A percentile compares a stretch with the other conserved stretches of the same genome.
Evolutionary conservation across 768 basidiomycete species (phyloP).

Genomic region (Boletales sp.): DNA sequence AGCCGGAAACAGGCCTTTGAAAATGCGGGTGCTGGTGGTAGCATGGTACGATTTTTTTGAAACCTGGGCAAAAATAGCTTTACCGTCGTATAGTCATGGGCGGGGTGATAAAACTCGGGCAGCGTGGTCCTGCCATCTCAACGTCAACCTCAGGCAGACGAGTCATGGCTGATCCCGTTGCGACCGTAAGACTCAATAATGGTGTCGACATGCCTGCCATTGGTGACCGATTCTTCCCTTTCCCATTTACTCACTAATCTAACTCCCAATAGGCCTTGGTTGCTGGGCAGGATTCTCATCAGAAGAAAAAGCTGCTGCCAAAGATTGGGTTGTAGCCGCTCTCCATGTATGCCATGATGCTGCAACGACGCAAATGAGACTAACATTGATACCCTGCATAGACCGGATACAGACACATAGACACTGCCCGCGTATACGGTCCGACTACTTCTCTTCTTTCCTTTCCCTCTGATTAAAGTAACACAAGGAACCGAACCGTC

Average conservation of each 20-base stretch:
- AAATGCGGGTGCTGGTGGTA: too few relatives aligned
- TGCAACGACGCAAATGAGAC: background rate
- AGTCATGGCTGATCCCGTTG: background rate
- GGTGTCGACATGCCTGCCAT: background rate
- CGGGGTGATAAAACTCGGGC: too few relatives aligned
- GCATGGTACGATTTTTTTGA: too few relatives aligned
- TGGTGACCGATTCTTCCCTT: background rate
- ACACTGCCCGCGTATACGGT: slow-evolving; percentile 24
- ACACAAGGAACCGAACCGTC: slow-evolving; percentile 37
- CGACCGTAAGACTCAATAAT: too few relatives aligned
- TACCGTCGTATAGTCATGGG: too few relatives aligned
- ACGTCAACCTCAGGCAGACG: too few relatives aligned
- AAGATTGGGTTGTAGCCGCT: background rate
- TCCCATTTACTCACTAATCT: too few relatives aligned
- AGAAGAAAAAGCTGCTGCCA: background rate
- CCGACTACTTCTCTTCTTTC: background rate
- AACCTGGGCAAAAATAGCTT: too few relatives aligned
- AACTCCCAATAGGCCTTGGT: background rate
- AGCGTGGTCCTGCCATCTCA: too few relatives aligned
- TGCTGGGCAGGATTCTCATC: background rate
- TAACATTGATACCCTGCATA: background rate
- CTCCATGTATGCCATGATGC: background rate
- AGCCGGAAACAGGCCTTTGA: too few relatives aligned
- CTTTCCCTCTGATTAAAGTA: background rate
- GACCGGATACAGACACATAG: slow-evolving; percentile 46